Percentiles rank a stretch among this genome's conserved stretches.
Evolutionary conservation across 208 protist genomes (phyloP).

Genomic region (Acanthamoeba sp.): DNA sequence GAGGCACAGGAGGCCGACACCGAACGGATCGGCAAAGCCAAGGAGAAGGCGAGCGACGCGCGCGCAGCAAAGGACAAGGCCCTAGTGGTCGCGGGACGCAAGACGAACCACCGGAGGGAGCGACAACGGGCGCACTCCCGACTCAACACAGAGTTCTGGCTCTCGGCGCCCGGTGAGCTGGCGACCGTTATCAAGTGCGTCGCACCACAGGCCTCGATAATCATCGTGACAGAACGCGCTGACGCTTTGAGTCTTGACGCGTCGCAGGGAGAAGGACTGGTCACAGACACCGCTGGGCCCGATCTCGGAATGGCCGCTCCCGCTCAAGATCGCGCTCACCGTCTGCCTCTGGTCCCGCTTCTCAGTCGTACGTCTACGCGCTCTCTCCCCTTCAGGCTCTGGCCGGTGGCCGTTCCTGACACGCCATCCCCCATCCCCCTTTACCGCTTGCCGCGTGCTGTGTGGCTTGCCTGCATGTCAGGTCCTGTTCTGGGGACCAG

Average conservation of each 20-base stretch:
- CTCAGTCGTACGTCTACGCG: background rate
- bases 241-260: too few species aligned
- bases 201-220: too few species aligned
- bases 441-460: background rate
- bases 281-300: slow-evolving; percentile 41
- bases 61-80: background rate
- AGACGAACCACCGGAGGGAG: background rate
- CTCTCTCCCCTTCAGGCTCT: background rate
- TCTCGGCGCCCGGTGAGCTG: background rate
- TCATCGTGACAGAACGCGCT: too few species aligned
- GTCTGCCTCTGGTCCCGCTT: slow-evolving; percentile 18
- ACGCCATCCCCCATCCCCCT: background rate
- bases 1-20: background rate
- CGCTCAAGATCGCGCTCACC: slow-evolving; percentile 22
- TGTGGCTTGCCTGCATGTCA: background rate
- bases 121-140: background rate
- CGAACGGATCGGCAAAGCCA: background rate
- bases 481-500: slow-evolving; percentile 61
- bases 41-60: background rate
- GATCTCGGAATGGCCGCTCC: slow-evolving; percentile 10
- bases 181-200: background rate
- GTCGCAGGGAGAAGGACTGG: slow-evolving; percentile 69
- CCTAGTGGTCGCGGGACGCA: background rate
- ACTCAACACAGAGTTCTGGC: background rate
- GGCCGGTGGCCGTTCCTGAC: background rate